Evolutionary conservation across 352 stramenopile genomes (phyloP).

Genomic region (Globisporangium middletonii): DNA sequence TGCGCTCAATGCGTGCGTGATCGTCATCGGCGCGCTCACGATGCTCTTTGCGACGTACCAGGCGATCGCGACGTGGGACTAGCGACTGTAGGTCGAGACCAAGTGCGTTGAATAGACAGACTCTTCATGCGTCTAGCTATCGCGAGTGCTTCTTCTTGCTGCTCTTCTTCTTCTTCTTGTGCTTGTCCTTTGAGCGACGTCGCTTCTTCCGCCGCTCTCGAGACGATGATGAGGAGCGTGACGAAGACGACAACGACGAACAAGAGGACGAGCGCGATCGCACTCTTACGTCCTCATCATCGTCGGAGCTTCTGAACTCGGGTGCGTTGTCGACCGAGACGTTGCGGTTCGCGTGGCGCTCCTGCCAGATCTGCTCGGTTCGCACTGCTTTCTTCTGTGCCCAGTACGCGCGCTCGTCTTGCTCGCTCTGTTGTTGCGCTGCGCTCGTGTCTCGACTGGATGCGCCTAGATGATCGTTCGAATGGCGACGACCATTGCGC

Average conservation of each 20-base stretch:
- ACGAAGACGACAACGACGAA: background rate
- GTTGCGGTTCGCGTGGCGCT: conserved; percentile 26
- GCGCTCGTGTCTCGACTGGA: background rate
- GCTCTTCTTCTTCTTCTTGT: conserved; percentile 24
- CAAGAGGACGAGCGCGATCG: background rate
- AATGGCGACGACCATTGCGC: no score
- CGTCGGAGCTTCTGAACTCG: conserved; percentile 35
- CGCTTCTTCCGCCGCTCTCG: background rate
- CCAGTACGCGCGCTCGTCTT: conserved; percentile 36
- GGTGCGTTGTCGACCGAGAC: conserved; percentile 48
- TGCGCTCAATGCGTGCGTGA: conserved; percentile 35
- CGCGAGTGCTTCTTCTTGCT: conserved; percentile 13
- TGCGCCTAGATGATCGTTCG: background rate
- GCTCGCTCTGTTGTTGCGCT: background rate
- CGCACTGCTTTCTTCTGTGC: conserved; percentile 50
- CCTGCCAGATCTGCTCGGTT: conserved; percentile 47
- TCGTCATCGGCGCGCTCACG: conserved; percentile 43
- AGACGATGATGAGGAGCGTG: background rate
- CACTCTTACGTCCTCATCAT: conserved; percentile 34
- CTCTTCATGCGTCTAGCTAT: background rate
- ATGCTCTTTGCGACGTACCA: conserved; percentile 63
- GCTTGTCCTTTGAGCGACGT: conserved; percentile 19
- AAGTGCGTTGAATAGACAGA: conserved; percentile 13
- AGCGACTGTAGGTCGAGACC: background rate
- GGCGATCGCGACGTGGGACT: conserved; percentile 43